Evolutionary conservation across 768 basidiomycete species (phyloP).

Genomic region (Serendipita sp.): DNA sequence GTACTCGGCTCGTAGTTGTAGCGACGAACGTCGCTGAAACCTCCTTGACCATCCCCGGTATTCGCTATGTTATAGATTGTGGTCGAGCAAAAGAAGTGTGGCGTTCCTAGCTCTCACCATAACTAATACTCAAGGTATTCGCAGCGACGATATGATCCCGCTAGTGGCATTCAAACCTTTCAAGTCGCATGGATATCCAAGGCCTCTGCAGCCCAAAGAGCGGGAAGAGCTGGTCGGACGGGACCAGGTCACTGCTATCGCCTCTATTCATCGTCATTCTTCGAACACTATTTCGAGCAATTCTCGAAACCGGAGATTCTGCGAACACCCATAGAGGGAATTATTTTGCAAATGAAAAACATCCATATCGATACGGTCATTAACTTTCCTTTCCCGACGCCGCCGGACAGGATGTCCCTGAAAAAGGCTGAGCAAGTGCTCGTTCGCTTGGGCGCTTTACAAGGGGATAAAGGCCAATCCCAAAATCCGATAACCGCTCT

Average conservation of each 20-base stretch:
- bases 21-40: constrained; percentile 96
- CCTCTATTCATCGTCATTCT: constrained; percentile 88
- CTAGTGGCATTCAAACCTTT: constrained; percentile 79
- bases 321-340: constrained; percentile 90
- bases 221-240: constrained; percentile 93
- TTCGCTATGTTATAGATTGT: constrained; percentile 94
- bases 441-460: constrained; percentile 69
- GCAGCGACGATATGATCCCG: constrained; percentile 68
- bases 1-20: constrained; percentile 76
- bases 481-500: constrained; percentile 70
- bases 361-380: constrained; percentile 95
- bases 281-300: constrained; percentile 77
- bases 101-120: constrained; percentile 6
- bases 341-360: constrained; percentile 95
- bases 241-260: constrained; percentile 98
- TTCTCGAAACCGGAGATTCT: constrained; percentile 86
- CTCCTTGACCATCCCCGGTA: constrained; percentile 89
- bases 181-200: constrained; percentile 89
- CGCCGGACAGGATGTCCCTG: constrained; percentile 65
- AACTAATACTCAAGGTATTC: neutral
- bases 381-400: constrained; percentile 97
- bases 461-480: constrained; percentile 20
- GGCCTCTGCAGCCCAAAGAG: constrained; percentile 83
- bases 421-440: constrained; percentile 70
- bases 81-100: constrained; percentile 85